Conservation (phyloP, 2,329 filamentous ascomycete genomes). For the Monosporascus ibericus region DNA sequence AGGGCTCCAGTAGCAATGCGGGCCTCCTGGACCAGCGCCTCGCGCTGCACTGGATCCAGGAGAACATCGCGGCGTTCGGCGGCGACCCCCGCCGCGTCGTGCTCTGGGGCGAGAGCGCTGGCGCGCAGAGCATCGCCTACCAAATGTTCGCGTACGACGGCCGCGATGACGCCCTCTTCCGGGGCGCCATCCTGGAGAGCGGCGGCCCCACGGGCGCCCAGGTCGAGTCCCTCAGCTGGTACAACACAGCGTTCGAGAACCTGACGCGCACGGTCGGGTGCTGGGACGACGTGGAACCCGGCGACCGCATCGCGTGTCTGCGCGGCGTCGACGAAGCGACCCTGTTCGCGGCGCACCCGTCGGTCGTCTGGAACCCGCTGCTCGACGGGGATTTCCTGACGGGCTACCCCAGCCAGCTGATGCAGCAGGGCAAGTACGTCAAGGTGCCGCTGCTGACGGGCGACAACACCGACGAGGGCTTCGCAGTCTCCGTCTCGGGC, state of each 20-base stretch:
- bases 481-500: constrained; percentile 30
- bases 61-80: constrained; percentile 47
- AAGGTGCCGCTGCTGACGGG: constrained; percentile 40
- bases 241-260: constrained; percentile 26
- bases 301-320: constrained; percentile 31
- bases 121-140: constrained; percentile 33
- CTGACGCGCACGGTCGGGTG: constrained; percentile 30
- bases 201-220: constrained; percentile 32
- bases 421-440: constrained; percentile 34
- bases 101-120: constrained; percentile 43
- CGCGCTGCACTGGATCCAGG: constrained; percentile 44
- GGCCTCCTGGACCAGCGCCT: constrained; percentile 45
- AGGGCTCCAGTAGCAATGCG: constrained; percentile 40
- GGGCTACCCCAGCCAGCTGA: constrained; percentile 40
- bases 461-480: constrained; percentile 43
- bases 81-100: constrained; percentile 40
- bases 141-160: constrained; percentile 52
- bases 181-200: constrained; percentile 47
- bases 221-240: constrained; percentile 28
- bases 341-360: constrained; percentile 29
- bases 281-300: constrained; percentile 15
- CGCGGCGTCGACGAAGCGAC: constrained; percentile 24
- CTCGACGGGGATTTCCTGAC: constrained; percentile 43
- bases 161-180: constrained; percentile 48
- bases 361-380: constrained; percentile 35